Conservation (phyloP, 768 basidiomycete genomes). For the Trametes meyenii region DNA sequence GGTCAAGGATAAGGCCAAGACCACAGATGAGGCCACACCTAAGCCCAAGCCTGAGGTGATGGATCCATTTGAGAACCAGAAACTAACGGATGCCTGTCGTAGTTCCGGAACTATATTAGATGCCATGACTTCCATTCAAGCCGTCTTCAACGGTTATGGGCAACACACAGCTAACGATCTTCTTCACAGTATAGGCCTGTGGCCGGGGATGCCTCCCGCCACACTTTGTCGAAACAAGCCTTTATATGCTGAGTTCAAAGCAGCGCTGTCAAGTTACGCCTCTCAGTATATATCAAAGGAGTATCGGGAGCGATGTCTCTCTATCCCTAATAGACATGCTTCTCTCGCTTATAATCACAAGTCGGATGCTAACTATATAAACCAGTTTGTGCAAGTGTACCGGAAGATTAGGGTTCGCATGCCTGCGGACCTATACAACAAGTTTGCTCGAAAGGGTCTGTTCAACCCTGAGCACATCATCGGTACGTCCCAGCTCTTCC, state of each 20-base stretch:
- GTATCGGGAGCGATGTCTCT: not conserved
- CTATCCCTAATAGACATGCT: not conserved
- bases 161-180: slow-evolving; percentile 5
- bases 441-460: too few species aligned
- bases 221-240: not conserved
- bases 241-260: not conserved
- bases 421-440: too few species aligned
- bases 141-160: not conserved
- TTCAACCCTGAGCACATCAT: too few species aligned
- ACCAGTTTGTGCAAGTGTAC: not conserved
- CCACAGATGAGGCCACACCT: not conserved
- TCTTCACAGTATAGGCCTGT: not conserved
- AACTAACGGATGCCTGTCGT: too few species aligned
- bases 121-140: not conserved
- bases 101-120: not conserved
- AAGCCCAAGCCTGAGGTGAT: too few species aligned
- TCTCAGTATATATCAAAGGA: not conserved
- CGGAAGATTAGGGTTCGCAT: too few species aligned
- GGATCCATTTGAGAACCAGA: too few species aligned
- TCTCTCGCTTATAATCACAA: not conserved
- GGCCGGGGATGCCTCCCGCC: not conserved
- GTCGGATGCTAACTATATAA: not conserved
- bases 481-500: too few species aligned
- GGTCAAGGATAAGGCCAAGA: not conserved
- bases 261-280: not conserved